phyloP scores from a whole-genome alignment of 345 rosid species.

The Mallotus nudiflorus region DNA sequence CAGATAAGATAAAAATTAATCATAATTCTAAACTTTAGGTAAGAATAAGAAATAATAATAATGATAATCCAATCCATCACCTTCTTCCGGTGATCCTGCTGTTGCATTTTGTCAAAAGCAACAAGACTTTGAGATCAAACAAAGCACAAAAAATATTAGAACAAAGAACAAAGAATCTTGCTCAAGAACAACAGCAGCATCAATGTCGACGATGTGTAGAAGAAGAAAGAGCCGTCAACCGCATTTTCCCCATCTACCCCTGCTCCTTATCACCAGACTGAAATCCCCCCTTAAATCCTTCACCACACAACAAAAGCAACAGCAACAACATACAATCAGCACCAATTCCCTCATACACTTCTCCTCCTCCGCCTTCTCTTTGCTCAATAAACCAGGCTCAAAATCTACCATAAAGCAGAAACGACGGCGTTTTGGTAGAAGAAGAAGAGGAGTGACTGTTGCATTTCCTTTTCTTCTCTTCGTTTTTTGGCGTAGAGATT shows the following conservation, averaged over 20 bases:
- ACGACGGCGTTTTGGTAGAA: constrained; percentile 23
- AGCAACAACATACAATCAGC: constrained; percentile 28
- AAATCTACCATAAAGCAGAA: constrained; percentile 16
- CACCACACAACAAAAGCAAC: too few relatives aligned
- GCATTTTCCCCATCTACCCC: constrained; percentile 82
- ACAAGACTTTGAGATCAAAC: background rate
- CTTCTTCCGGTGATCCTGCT: constrained; percentile 84
- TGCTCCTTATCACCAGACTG: constrained; percentile 57
- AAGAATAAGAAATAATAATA: background rate
- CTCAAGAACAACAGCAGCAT: background rate
- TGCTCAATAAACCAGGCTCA: constrained; percentile 4
- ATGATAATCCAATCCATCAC: constrained; percentile 40
- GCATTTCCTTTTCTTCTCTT: background rate
- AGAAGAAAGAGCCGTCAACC: constrained; percentile 44
- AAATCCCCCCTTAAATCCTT: constrained; percentile 48
- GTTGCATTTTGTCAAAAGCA: constrained; percentile 29
- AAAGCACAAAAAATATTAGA: background rate
- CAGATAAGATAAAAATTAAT: background rate
- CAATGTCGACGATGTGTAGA: background rate
- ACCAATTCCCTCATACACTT: constrained; percentile 55
- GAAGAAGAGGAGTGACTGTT: constrained; percentile 9
- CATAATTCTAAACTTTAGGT: background rate
- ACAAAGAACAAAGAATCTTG: background rate
- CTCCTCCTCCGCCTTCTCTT: background rate
- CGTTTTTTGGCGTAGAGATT: background rate